Conservation (phyloP, 805 yeast species). For the Candida wancherniae region DNA sequence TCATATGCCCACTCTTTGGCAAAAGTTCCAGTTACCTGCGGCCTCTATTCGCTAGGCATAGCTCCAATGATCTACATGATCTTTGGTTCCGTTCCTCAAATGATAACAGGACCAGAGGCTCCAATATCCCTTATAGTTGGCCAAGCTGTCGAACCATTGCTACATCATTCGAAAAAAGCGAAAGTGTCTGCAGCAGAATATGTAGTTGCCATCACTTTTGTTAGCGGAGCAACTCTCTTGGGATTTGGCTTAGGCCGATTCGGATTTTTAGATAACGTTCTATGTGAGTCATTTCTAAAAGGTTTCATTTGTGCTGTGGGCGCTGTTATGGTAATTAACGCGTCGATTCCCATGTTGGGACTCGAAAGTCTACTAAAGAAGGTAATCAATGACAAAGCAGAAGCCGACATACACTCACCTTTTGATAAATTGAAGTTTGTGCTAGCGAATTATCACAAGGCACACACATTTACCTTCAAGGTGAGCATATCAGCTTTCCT, state of each 20-base stretch:
- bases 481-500: conserved; percentile 56
- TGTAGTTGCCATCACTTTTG: conserved; percentile 47
- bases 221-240: conserved; percentile 58
- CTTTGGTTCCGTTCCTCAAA: conserved; percentile 43
- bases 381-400: conserved; percentile 29
- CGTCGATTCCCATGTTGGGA: conserved; percentile 70
- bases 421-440: conserved; percentile 63
- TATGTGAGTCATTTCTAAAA: conserved; percentile 36
- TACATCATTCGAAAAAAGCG: conserved; percentile 30
- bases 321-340: conserved; percentile 49
- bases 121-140: conserved; percentile 45
- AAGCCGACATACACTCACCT: conserved; percentile 51
- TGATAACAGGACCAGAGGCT: conserved; percentile 45
- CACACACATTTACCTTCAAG: conserved; percentile 55
- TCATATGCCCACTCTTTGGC: conserved; percentile 41
- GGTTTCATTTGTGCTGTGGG: conserved; percentile 45
- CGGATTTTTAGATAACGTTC: conserved; percentile 35
- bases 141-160: conserved; percentile 40
- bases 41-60: conserved; percentile 34
- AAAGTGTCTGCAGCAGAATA: conserved; percentile 27
- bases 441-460: conserved; percentile 39
- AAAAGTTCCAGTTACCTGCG: conserved; percentile 39
- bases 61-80: conserved; percentile 38
- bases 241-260: conserved; percentile 24
- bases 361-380: conserved; percentile 42